phyloP scores from a whole-genome alignment of 2,329 filamentous ascomycete genomes.

The Ceratocystis destructans region DNA sequence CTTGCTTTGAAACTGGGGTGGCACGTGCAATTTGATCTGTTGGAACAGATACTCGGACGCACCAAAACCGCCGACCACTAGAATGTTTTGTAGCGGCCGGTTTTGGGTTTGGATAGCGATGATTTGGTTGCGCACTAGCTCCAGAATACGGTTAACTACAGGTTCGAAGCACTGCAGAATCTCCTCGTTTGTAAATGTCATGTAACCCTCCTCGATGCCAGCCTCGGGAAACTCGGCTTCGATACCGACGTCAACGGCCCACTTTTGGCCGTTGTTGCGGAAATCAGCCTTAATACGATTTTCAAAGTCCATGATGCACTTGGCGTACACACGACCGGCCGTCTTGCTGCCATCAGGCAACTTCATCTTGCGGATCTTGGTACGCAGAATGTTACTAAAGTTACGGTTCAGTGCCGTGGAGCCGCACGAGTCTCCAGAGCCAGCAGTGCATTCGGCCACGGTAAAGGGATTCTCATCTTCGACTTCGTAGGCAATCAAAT shows the following conservation, averaged over 20 bases:
- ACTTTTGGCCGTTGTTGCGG: constrained; percentile 97
- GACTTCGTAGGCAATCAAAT: constrained; percentile 97
- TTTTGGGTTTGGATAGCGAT: constrained; percentile 98
- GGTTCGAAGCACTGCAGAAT: constrained; percentile 98
- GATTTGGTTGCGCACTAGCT: constrained; percentile 94
- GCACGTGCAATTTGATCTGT: constrained; percentile 96
- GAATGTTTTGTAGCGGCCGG: constrained; percentile 80
- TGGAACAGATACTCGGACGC: constrained; percentile 98
- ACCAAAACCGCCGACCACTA: constrained; percentile 95
- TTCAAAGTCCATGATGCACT: constrained; percentile 99
- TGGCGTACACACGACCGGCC: constrained; percentile 94
- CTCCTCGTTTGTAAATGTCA: constrained; percentile 99
- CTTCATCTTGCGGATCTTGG: constrained; percentile 99
- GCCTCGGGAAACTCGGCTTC: constrained; percentile 97
- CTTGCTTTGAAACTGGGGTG: constrained; percentile 95
- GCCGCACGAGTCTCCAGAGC: constrained; percentile 92
- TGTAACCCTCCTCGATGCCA: constrained; percentile 96
- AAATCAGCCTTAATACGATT: constrained; percentile 99
- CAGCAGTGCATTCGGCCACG: constrained; percentile 91
- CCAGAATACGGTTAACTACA: constrained; percentile 90
- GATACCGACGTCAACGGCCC: constrained; percentile 97
- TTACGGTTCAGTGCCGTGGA: constrained; percentile 97
- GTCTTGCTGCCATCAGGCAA: constrained; percentile 92
- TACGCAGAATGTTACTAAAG: constrained; percentile 93
- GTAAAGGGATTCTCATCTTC: constrained; percentile 96